These are phyloP conservation scores for Fusarium beomiforme DNA, from an alignment of 2,329 filamentous ascomycete species.

Conservation along the genomic window DNA sequence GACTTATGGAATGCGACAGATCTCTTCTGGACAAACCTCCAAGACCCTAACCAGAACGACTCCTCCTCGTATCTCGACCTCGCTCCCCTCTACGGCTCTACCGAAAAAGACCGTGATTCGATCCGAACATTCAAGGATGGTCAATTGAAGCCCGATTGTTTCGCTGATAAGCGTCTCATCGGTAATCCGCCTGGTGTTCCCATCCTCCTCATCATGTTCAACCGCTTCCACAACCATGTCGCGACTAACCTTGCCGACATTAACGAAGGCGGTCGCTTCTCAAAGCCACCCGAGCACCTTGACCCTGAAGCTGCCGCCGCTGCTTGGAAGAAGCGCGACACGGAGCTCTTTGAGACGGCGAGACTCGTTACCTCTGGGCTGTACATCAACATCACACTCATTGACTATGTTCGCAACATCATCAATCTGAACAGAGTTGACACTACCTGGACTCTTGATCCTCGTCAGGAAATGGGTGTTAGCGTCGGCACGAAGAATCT, in stretches of 20 bases:
- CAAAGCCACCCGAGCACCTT: constrained; percentile 64
- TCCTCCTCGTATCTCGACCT: constrained; percentile 79
- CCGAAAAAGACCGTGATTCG: constrained; percentile 70
- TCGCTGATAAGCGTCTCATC: constrained; percentile 74
- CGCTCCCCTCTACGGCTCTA: constrained; percentile 76
- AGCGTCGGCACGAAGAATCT: constrained; percentile 62
- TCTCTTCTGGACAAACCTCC: constrained; percentile 75
- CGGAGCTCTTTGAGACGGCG: constrained; percentile 82
- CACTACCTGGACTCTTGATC: constrained; percentile 84
- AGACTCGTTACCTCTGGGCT: constrained; percentile 78
- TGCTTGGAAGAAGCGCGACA: constrained; percentile 75
- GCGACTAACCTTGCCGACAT: constrained; percentile 83
- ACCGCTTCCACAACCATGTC: constrained; percentile 87
- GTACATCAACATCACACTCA: constrained; percentile 81
- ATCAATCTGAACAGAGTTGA: constrained; percentile 68
- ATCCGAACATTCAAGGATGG: constrained; percentile 78
- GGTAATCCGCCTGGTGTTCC: constrained; percentile 78
- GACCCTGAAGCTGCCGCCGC: constrained; percentile 59
- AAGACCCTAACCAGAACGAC: constrained; percentile 68
- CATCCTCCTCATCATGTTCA: constrained; percentile 80
- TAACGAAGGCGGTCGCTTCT: constrained; percentile 85
- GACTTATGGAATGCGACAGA: constrained; percentile 51
- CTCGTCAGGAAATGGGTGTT: constrained; percentile 73
- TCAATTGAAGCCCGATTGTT: constrained; percentile 76
- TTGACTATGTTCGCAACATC: constrained; percentile 83